Conservation (phyloP, 345 rosid species). For the Eucalyptus polyanthemos region DNA sequence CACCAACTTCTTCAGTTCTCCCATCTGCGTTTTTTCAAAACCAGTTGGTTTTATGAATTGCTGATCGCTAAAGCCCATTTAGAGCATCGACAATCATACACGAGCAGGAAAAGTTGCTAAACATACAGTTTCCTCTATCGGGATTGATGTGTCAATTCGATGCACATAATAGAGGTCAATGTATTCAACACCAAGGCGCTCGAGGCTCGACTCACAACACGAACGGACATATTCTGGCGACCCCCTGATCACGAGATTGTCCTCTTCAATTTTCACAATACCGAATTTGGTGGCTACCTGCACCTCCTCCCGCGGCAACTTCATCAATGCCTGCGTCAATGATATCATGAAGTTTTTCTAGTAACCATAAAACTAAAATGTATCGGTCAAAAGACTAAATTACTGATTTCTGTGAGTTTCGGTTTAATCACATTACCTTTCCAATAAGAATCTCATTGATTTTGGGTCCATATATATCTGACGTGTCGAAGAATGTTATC, state of each 20-base stretch:
- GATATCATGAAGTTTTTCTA: neutral
- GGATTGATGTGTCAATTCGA: slow-evolving; percentile 3
- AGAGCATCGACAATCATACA: neutral
- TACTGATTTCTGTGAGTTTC: neutral
- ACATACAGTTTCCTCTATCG: slow-evolving; percentile 12
- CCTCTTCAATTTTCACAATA: neutral
- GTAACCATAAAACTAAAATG: neutral
- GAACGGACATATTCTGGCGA: slow-evolving; percentile 13
- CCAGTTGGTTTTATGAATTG: neutral
- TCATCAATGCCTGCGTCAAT: slow-evolving; percentile 3
- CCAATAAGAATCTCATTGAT: neutral
- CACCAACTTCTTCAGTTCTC: slow-evolving; percentile 24
- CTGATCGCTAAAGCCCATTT: neutral
- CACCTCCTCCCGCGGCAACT: slow-evolving; percentile 14
- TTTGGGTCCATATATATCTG: neutral
- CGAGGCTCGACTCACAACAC: slow-evolving; percentile 10
- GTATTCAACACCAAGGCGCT: slow-evolving; percentile 14
- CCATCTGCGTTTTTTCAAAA: slow-evolving; percentile 10
- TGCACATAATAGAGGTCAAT: slow-evolving; percentile 22
- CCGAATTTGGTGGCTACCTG: slow-evolving; percentile 19
- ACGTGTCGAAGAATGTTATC: slow-evolving; percentile 1
- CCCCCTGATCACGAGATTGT: neutral
- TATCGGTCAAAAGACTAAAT: too few species aligned
- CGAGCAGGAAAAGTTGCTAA: neutral
- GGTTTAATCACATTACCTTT: neutral